Conservation (phyloP, 176 grass and related monocot genomes). For the Oryza rufipogon region DNA sequence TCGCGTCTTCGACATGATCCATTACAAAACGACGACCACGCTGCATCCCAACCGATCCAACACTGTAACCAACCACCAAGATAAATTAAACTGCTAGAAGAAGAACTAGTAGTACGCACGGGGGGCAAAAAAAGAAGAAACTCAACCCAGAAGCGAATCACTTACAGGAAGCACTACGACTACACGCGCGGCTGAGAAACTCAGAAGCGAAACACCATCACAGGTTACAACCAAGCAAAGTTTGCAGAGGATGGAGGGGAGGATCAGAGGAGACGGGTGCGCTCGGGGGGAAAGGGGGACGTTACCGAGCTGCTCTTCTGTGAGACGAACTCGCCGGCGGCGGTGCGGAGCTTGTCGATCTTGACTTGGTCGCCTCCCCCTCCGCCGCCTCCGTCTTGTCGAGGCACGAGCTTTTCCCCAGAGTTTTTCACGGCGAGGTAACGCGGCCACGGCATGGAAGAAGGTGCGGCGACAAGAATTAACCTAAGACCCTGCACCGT, state of each 20-base stretch:
- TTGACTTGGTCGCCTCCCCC: conserved; percentile 29
- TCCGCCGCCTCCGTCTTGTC: too few relatives aligned
- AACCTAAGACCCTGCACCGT: too few relatives aligned
- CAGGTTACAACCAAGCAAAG: not conserved
- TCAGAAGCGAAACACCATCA: not conserved
- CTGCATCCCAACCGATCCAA: not conserved
- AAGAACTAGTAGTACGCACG: too few relatives aligned
- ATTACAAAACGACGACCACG: not conserved
- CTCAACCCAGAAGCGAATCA: too few relatives aligned
- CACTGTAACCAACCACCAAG: not conserved
- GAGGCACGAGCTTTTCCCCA: too few relatives aligned
- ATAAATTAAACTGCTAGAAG: not conserved
- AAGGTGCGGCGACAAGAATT: too few relatives aligned
- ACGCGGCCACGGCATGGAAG: too few relatives aligned
- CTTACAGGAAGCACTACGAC: too few relatives aligned
- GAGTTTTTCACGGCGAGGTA: too few relatives aligned
- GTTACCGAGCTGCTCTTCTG: conserved; percentile 39
- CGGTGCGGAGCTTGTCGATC: conserved; percentile 32
- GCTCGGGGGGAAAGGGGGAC: too few relatives aligned
- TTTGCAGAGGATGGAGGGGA: too few relatives aligned
- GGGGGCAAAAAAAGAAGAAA: not conserved
- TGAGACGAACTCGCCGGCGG: conserved; percentile 43
- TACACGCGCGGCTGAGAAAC: not conserved
- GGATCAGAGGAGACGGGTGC: not conserved
- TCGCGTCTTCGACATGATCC: not conserved